A percentile compares a stretch with the other conserved stretches of the same genome.
These are phyloP conservation scores for Aspergillus aculeatinus DNA, from an alignment of 2,329 filamentous ascomycete species.

Conservation along the genomic window DNA sequence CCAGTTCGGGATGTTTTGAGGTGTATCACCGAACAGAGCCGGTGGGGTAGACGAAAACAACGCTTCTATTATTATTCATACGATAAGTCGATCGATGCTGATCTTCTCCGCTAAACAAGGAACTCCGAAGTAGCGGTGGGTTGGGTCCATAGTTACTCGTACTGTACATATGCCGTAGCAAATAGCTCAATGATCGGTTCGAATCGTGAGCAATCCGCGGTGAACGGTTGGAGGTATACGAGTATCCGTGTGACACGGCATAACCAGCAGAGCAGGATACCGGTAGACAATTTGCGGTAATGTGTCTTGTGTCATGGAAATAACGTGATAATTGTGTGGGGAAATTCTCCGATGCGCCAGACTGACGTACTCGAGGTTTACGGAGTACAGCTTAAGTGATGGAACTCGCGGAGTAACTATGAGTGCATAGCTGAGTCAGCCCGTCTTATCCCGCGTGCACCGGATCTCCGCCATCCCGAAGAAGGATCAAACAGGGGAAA, in stretches of 20 bases:
- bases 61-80: neutral
- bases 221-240: neutral
- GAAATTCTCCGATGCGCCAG: neutral
- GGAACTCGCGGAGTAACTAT: too few species aligned
- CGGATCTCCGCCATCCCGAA: constrained; percentile 17
- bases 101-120: neutral
- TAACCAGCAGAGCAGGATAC: neutral
- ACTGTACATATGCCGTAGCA: too few species aligned
- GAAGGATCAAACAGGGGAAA: neutral
- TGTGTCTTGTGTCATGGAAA: neutral
- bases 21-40: neutral
- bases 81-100: neutral
- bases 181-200: neutral
- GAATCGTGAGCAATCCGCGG: neutral
- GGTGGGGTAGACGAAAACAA: too few species aligned
- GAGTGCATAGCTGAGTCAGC: neutral
- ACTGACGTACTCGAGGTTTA: too few species aligned
- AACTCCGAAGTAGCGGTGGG: neutral
- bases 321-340: neutral
- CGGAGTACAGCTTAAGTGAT: too few species aligned
- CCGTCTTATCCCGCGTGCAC: neutral
- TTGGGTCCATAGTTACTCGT: neutral
- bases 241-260: neutral
- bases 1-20: too few species aligned
- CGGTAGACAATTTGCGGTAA: neutral